Evolutionary conservation across 257 asterid species (phyloP).

Genomic region (Thymus mandschuricus): DNA sequence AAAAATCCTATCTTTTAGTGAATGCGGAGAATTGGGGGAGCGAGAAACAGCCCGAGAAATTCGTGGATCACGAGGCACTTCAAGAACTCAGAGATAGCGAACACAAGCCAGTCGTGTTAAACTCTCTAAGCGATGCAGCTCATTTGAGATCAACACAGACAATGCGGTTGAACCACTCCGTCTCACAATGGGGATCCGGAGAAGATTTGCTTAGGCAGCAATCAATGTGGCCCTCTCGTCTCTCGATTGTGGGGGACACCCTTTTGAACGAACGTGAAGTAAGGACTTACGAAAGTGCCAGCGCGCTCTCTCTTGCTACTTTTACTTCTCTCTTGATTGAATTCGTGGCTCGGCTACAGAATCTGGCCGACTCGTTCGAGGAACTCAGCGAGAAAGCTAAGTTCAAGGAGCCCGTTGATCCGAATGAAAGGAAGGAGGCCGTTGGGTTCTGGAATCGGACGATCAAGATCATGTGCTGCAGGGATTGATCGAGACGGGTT

Average conservation of each 20-base stretch:
- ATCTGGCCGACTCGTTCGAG: conserved; percentile 69
- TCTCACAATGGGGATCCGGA: conserved; percentile 71
- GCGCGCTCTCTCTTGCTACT: conserved; percentile 84
- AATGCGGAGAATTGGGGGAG: conserved; percentile 84
- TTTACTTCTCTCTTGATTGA: conserved; percentile 85
- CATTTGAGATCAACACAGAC: conserved; percentile 53
- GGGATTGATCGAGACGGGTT: conserved; percentile 15
- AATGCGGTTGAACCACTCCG: conserved; percentile 31
- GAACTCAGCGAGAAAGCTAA: conserved; percentile 76
- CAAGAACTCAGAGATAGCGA: conserved; percentile 77
- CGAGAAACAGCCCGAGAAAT: conserved; percentile 54
- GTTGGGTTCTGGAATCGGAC: conserved; percentile 46
- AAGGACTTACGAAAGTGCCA: conserved; percentile 85
- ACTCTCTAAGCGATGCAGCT: conserved; percentile 56
- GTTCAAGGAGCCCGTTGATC: conserved; percentile 52
- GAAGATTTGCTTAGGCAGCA: conserved; percentile 66
- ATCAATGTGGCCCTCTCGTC: conserved; percentile 91
- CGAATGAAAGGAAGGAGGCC: conserved; percentile 34
- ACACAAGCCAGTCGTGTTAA: conserved; percentile 46
- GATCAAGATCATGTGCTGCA: conserved; percentile 37
- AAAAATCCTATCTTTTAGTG: conserved; percentile 84
- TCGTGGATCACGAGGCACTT: conserved; percentile 55
- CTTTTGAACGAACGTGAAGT: conserved; percentile 81
- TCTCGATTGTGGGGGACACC: conserved; percentile 73
- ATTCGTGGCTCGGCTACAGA: conserved; percentile 94